Percentiles rank a stretch among this genome's conserved stretches.
Evolutionary conservation across 1,284 basidiomycete genomes (phyloP).

Genomic region (Schizophyllum commune): DNA sequence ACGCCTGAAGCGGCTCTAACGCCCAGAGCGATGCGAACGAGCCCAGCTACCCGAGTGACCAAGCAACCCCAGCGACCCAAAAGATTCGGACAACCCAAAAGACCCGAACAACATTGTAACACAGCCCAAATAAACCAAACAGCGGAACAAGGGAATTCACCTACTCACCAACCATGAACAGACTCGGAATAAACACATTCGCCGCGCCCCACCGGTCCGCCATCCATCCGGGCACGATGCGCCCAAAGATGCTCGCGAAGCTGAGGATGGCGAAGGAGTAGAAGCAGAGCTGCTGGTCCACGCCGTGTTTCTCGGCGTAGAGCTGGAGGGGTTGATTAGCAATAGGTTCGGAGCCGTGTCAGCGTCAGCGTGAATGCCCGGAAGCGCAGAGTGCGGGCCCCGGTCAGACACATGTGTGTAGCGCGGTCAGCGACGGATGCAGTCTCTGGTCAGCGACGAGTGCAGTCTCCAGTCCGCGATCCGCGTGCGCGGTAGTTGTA

Average conservation of each 20-base stretch:
- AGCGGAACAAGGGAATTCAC: too few relatives aligned
- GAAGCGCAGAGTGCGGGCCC: constrained; percentile 24
- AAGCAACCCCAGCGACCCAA: too few relatives aligned
- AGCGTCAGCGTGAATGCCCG: too few relatives aligned
- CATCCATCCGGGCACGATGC: constrained; percentile 16
- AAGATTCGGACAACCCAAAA: too few relatives aligned
- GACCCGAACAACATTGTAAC: too few relatives aligned
- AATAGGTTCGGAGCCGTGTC: constrained; percentile 32
- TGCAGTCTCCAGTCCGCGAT: too few relatives aligned
- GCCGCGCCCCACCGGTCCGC: constrained; percentile 18
- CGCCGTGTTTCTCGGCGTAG: constrained; percentile 18
- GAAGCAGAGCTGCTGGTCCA: constrained; percentile 19
- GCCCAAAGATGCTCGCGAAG: constrained; percentile 15
- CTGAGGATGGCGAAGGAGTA: constrained; percentile 22
- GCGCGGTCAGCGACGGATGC: too few relatives aligned
- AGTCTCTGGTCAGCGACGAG: too few relatives aligned
- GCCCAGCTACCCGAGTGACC: not conserved
- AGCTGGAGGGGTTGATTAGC: constrained; percentile 23
- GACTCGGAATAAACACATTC: constrained; percentile 17
- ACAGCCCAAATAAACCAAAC: too few relatives aligned
- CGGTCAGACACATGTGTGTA: constrained; percentile 22
- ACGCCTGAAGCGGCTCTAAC: too few relatives aligned
- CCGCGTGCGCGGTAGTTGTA: too few relatives aligned
- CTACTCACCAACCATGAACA: constrained; percentile 12
- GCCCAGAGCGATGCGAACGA: too few relatives aligned